Evolutionary conservation across 495 filamentous ascomycete genomes (phyloP).

Genomic region (Aspergillus nidulans): DNA sequence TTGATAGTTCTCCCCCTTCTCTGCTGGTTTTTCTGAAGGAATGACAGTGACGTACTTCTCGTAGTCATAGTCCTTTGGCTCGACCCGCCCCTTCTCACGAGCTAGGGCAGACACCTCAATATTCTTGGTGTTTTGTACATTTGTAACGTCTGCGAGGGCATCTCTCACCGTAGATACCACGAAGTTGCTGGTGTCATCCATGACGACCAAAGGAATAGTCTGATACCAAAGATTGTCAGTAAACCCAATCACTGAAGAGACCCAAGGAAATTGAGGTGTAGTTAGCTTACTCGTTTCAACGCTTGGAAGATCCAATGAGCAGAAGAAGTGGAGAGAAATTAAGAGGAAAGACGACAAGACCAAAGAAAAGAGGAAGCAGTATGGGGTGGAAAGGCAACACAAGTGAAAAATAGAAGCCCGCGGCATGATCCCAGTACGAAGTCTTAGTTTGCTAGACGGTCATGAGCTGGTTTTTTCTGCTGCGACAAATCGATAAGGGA

Average conservation of each 20-base stretch:
- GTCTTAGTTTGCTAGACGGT: background rate
- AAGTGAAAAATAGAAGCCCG: constrained; percentile 3
- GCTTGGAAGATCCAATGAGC: background rate
- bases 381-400: constrained; percentile 13
- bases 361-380: constrained; percentile 1
- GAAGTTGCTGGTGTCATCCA: constrained; percentile 19
- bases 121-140: constrained; percentile 27
- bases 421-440: background rate
- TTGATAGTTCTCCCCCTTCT: constrained; percentile 1
- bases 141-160: constrained; percentile 35
- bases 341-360: constrained; percentile 7
- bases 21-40: constrained; percentile 23
- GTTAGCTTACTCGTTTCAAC: background rate
- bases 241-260: background rate
- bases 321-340: constrained; percentile 13
- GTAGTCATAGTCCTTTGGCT: constrained; percentile 52
- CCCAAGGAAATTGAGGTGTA: background rate
- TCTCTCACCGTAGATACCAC: constrained; percentile 20
- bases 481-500: background rate
- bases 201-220: background rate
- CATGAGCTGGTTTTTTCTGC: background rate
- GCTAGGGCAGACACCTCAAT: constrained; percentile 27
- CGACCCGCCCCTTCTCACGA: constrained; percentile 49
- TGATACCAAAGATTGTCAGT: background rate
- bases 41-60: constrained; percentile 37